Evolutionary conservation across 148 eudicot genomes (phyloP).

Genomic region (Vaccinium macrocarpon): DNA sequence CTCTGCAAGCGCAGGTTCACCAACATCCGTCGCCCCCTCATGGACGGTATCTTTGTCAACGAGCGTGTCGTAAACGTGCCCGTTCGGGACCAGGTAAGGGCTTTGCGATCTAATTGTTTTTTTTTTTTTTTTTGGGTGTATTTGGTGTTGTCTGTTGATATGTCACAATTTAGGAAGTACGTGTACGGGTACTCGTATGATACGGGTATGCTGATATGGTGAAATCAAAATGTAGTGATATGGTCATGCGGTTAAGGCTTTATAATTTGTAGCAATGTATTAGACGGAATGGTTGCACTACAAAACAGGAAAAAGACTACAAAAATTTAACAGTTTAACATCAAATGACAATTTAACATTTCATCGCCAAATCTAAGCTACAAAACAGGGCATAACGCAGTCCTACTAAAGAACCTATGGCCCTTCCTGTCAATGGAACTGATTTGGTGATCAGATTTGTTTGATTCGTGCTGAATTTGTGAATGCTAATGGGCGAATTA

Average conservation of each 20-base stretch:
- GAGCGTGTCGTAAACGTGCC: constrained; percentile 57
- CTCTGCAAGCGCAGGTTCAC: constrained; percentile 69
- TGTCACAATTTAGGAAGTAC: too few species aligned
- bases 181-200: too few species aligned
- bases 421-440: neutral
- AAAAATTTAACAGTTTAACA: neutral
- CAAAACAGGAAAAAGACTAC: neutral
- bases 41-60: constrained; percentile 43
- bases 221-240: too few species aligned
- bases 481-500: neutral
- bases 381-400: neutral
- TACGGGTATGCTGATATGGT: too few species aligned
- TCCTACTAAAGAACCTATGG: neutral
- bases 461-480: neutral
- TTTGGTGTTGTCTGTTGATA: neutral
- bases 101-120: neutral
- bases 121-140: neutral
- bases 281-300: neutral
- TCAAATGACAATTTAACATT: neutral
- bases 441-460: neutral
- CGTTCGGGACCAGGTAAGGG: constrained; percentile 72
- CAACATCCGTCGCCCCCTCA: constrained; percentile 56
- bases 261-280: neutral
- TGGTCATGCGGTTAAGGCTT: too few species aligned
- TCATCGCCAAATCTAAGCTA: neutral